These are phyloP conservation scores for Starmerella stellata DNA, from an alignment of 805 yeast species.

Conservation along the genomic window DNA sequence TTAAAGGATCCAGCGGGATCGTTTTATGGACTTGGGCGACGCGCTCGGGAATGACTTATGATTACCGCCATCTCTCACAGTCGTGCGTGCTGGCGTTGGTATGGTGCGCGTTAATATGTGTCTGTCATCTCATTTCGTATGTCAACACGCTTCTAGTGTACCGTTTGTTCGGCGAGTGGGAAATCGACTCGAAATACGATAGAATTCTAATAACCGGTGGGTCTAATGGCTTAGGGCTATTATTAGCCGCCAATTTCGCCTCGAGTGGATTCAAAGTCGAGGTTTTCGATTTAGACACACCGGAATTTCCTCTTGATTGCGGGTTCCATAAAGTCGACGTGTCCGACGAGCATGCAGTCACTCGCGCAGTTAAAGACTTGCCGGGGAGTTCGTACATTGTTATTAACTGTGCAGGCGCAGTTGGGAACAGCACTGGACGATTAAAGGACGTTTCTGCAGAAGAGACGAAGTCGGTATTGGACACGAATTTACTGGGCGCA, in stretches of 20 bases:
- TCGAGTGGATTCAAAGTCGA: slow-evolving; percentile 9
- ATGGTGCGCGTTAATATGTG: slow-evolving; percentile 3
- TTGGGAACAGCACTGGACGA: slow-evolving; percentile 38
- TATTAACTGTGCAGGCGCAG: slow-evolving; percentile 78
- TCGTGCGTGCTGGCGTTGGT: background rate
- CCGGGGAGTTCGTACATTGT: slow-evolving; percentile 69
- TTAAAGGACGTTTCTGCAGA: slow-evolving; percentile 17
- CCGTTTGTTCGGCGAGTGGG: slow-evolving; percentile 1
- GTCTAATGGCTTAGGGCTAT: slow-evolving; percentile 17
- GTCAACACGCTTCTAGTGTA: slow-evolving; percentile 1
- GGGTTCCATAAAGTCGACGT: slow-evolving; percentile 8
- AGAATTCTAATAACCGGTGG: slow-evolving; percentile 18
- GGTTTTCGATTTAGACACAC: slow-evolving; percentile 11
- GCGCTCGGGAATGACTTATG: background rate
- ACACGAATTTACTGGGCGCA: slow-evolving; percentile 45
- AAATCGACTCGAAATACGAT: slow-evolving; percentile 4
- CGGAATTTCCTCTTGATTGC: slow-evolving; percentile 8
- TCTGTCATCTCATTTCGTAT: background rate
- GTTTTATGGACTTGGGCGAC: slow-evolving; percentile 10
- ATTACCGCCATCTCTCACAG: slow-evolving; percentile 1
- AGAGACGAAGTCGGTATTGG: slow-evolving; percentile 37
- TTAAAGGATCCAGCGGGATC: slow-evolving; percentile 10
- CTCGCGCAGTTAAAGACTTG: slow-evolving; percentile 54
- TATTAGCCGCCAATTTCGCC: slow-evolving; percentile 14
- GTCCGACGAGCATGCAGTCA: slow-evolving; percentile 27